phyloP scores from a whole-genome alignment of 2,329 filamentous ascomycete genomes.

The Mollisiaceae sp. region DNA sequence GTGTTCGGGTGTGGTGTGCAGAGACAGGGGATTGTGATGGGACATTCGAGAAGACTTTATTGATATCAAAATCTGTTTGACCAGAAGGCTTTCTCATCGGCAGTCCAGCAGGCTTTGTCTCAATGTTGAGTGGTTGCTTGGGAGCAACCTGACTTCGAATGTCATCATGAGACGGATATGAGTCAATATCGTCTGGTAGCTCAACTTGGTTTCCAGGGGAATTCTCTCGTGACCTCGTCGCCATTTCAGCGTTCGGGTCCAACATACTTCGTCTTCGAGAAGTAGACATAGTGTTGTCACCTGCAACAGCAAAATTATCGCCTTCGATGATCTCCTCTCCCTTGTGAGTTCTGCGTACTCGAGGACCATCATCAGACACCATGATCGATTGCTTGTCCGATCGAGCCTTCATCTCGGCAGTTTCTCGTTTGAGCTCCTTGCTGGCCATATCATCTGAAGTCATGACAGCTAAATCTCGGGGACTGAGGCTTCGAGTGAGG shows the following conservation, averaged over 20 bases:
- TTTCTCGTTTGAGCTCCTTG: constrained; percentile 81
- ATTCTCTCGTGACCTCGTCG: constrained; percentile 42
- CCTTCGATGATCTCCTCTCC: constrained; percentile 89
- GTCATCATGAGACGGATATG: constrained; percentile 38
- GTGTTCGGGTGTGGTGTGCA: constrained; percentile 49
- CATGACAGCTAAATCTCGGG: constrained; percentile 85
- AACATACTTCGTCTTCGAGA: constrained; percentile 47
- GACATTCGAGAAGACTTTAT: constrained; percentile 83
- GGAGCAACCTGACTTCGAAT: constrained; percentile 33
- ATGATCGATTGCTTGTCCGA: constrained; percentile 86
- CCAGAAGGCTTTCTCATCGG: constrained; percentile 35
- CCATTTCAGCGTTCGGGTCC: constrained; percentile 44
- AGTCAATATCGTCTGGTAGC: constrained; percentile 40
- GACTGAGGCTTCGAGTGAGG: constrained; percentile 72
- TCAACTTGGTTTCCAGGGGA: constrained; percentile 44
- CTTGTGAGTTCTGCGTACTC: constrained; percentile 90
- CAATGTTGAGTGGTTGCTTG: constrained; percentile 41
- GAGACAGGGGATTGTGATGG: constrained; percentile 67
- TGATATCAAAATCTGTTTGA: constrained; percentile 72
- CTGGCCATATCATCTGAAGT: constrained; percentile 88
- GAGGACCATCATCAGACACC: constrained; percentile 72
- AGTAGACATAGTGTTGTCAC: constrained; percentile 37
- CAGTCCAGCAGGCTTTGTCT: constrained; percentile 34
- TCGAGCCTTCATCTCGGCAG: constrained; percentile 76
- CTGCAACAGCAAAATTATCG: constrained; percentile 57